These are phyloP conservation scores for Eimeria falciformis DNA, from an alignment of 169 alveolate genomes.

Conservation along the genomic window DNA sequence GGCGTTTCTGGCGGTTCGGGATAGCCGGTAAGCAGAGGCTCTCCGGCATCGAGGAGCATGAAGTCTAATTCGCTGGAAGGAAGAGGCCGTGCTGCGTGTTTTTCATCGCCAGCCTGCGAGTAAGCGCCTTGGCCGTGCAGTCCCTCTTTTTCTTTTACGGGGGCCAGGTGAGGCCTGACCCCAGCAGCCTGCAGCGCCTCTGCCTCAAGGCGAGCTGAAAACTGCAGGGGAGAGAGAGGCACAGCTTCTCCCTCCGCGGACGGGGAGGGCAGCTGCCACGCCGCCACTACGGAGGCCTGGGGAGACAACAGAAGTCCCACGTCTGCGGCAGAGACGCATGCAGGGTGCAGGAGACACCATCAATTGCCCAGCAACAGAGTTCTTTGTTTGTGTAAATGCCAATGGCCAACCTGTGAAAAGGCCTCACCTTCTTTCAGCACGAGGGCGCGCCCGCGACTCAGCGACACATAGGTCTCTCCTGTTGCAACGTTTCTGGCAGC, in stretches of 20 bases:
- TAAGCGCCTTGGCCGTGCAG: neutral
- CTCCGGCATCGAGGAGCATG: conserved; percentile 1
- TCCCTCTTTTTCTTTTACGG: neutral
- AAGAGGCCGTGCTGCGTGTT: neutral
- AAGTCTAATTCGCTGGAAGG: conserved; percentile 20
- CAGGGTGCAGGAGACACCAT: neutral
- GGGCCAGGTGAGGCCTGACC: neutral
- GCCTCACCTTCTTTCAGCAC: conserved; percentile 33
- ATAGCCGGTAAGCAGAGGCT: conserved; percentile 34
- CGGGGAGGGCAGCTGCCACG: conserved; percentile 22
- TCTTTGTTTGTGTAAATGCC: no score
- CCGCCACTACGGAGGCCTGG: conserved; percentile 24
- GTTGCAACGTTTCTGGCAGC: conserved; percentile 18
- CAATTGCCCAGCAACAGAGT: neutral
- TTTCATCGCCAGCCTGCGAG: neutral
- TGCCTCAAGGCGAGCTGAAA: neutral
- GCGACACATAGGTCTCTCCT: conserved; percentile 23
- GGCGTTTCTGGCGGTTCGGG: neutral
- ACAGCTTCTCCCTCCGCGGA: neutral
- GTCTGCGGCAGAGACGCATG: conserved; percentile 2
- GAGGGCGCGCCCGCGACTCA: conserved; percentile 30
- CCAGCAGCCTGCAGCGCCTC: conserved; percentile 23
- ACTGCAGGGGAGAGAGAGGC: conserved; percentile 44
- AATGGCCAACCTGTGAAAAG: no score
- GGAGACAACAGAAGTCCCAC: conserved; percentile 48